phyloP scores from a whole-genome alignment of 306 rosid genomes.

The Vigna angularis region DNA sequence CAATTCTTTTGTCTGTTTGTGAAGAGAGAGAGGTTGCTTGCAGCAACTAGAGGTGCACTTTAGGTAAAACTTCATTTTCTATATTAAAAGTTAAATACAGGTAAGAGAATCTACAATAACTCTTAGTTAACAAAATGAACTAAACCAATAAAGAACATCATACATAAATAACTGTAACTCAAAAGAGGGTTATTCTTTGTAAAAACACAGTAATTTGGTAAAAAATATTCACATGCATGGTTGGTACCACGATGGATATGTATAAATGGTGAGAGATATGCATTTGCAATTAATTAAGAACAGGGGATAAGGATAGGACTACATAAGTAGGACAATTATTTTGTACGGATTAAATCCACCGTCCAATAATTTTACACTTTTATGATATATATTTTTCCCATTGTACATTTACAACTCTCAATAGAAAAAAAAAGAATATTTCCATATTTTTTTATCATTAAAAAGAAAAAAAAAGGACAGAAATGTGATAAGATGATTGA shows the following conservation, averaged over 20 bases:
- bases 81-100: no score
- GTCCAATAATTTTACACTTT: neutral
- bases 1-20: neutral
- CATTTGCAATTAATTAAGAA: conserved; percentile 7
- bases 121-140: no score
- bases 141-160: neutral
- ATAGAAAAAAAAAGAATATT: no score
- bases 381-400: neutral
- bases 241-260: neutral
- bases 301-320: neutral
- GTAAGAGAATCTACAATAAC: no score
- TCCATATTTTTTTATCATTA: no score
- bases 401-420: no score
- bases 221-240: neutral
- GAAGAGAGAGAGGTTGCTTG: neutral
- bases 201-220: neutral
- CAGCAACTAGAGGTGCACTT: neutral
- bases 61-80: neutral
- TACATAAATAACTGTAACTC: neutral
- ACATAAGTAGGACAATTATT: neutral
- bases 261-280: neutral
- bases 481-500: no score
- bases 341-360: conserved; percentile 1
- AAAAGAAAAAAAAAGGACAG: no score
- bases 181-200: neutral